Base-by-base conservation (phyloP, 148 eudicot genomes). In the Talinum fruticosum region DNA sequence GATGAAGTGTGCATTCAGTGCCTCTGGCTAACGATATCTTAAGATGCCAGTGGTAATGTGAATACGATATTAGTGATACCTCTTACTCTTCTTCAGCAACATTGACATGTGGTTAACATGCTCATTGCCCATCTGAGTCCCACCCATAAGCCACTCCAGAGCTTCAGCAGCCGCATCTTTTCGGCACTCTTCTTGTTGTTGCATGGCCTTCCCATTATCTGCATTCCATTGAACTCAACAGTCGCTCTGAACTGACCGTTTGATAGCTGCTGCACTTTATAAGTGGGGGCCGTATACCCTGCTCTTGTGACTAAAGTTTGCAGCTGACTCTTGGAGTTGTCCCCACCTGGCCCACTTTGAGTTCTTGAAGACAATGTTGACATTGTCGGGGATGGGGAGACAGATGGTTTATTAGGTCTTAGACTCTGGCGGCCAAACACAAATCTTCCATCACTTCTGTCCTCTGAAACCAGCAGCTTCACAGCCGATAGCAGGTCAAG, bases 101-200 rank as follows among this genome's bases (percentile, higher is more conserved):
- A 87, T 84, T 14, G 97, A 87, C 96, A 89, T 87, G 69, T 86
- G 87, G 41, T 90, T 96, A 6, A 90, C 76, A 44, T 84, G 73
- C 53, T 89, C 97, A 53, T 74, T 84, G 36, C 91, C 89, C 49
- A 82, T 75, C 41, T 81, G 90, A 15, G 90, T 75, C 38, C 90
- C 90, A 47, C 93, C 87, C 84, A 78, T 83, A 21, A 95, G 84
- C 91, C 93, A 90, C 33, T 88, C 91, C 8, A 95, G 82, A 69
- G 97, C 99, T 88, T 92, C 96, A n/a, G 97, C 90, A 8, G 99
- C 99, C 41, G 97, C 99, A 83, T 91, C 96, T 78, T 95, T 95
- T 95, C 99, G 1, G 99, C 97, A 84, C 86, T 89, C 75, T 95
- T 95, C 85, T 95, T 95, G 89, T 87, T 90, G 81, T 85, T 81